Evolutionary conservation across 108 stramenopile genomes (phyloP).

Genomic region (Schizochytrium sp.): DNA sequence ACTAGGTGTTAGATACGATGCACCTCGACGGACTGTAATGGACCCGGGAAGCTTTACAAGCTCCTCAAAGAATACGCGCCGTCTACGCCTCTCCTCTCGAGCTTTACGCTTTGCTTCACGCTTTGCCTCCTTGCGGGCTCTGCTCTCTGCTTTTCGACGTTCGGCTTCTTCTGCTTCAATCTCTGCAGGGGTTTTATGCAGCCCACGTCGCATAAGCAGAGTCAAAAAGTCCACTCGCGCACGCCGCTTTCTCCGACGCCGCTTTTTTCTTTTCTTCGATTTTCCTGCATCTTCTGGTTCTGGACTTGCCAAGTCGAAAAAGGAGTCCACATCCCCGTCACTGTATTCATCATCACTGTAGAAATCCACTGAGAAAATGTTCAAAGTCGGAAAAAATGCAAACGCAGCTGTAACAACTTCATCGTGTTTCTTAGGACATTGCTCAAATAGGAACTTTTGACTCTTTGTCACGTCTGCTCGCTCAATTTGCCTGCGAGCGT

Average conservation of each 20-base stretch:
- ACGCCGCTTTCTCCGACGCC: neutral
- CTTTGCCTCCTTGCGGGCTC: conserved; percentile 1
- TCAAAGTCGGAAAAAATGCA: conserved; percentile 20
- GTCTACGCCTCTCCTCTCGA: neutral
- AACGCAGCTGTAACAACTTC: neutral
- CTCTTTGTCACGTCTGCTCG: neutral
- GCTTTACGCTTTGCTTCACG: conserved; percentile 36
- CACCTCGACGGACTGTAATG: neutral
- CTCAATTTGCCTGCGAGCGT: conserved; percentile 24
- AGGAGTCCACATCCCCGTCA: neutral
- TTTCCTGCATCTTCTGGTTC: neutral
- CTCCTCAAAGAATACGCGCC: conserved; percentile 26
- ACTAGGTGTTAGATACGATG: conserved; percentile 33
- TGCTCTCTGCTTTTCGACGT: conserved; percentile 1
- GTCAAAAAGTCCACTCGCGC: neutral
- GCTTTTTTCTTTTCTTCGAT: conserved; percentile 29
- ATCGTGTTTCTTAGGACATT: neutral
- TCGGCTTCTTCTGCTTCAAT: conserved; percentile 34
- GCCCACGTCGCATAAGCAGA: neutral
- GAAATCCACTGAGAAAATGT: neutral
- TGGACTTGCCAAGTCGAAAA: neutral
- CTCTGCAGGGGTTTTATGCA: neutral
- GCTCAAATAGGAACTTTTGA: conserved; percentile 4
- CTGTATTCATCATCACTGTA: conserved; percentile 19
- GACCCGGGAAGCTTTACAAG: conserved; percentile 1